phyloP scores from a whole-genome alignment of 768 basidiomycete species.

The Candolleomyces eurysporus region DNA sequence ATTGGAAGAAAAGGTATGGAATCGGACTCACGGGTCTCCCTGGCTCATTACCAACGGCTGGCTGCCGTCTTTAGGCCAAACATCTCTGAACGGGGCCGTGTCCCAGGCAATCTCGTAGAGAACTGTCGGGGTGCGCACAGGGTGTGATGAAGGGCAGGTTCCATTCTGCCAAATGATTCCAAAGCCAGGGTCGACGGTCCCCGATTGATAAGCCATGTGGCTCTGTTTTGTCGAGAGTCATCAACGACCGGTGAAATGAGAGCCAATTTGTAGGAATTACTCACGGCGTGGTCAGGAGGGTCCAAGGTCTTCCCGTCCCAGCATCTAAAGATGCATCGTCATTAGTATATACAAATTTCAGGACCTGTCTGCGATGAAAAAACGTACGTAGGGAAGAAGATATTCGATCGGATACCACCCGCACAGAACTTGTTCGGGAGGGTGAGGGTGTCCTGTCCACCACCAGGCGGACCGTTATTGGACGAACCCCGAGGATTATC shows the following conservation, averaged over 20 bases:
- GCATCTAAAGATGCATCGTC: background rate
- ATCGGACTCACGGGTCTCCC: constrained; percentile 2
- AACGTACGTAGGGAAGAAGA: constrained; percentile 3
- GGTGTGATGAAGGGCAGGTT: constrained; percentile 6
- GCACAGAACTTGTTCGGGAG: constrained; percentile 10
- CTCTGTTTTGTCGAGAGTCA: background rate
- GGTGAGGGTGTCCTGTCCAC: constrained; percentile 8
- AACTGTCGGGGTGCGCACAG: constrained; percentile 7
- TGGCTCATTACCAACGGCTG: constrained; percentile 9
- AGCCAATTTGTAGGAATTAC: background rate
- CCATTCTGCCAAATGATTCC: constrained; percentile 8
- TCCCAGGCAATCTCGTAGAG: constrained; percentile 12
- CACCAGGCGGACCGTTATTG: constrained; percentile 1
- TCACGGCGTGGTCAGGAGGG: constrained; percentile 1
- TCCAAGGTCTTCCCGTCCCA: constrained; percentile 8
- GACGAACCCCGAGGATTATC: constrained; percentile 1
- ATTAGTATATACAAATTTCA: background rate
- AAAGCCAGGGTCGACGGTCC: constrained; percentile 4
- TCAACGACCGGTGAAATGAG: background rate
- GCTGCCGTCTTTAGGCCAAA: constrained; percentile 9
- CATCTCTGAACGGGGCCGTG: constrained; percentile 6
- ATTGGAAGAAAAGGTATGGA: background rate
- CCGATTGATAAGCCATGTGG: constrained; percentile 4
- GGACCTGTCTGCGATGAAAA: background rate
- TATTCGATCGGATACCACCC: background rate